phyloP scores from a whole-genome alignment of 2,329 filamentous ascomycete species.

The Colletotrichum sp. region DNA sequence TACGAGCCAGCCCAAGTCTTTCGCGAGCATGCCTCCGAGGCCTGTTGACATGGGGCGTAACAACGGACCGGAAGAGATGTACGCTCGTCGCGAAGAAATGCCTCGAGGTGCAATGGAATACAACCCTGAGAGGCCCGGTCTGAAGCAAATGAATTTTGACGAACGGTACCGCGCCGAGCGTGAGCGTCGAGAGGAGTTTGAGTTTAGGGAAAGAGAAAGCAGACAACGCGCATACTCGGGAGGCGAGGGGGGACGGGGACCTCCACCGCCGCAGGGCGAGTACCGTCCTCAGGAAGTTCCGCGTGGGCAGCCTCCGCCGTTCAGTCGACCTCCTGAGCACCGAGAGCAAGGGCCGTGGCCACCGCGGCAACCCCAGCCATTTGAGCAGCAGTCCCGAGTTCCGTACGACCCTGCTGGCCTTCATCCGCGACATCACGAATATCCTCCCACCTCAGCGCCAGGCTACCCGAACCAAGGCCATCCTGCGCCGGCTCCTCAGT shows the following conservation, averaged over 20 bases:
- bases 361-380: constrained; percentile 40
- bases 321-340: constrained; percentile 46
- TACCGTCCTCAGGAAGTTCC: constrained; percentile 45
- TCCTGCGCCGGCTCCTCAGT: constrained; percentile 29
- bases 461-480: constrained; percentile 38
- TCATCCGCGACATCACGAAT: constrained; percentile 52
- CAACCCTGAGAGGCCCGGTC: constrained; percentile 54
- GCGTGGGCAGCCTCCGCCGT: constrained; percentile 42
- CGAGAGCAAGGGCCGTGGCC: constrained; percentile 37
- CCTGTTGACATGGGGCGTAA: constrained; percentile 52
- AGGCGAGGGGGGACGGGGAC: constrained; percentile 49
- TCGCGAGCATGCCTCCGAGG: constrained; percentile 47
- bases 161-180: constrained; percentile 58
- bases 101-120: constrained; percentile 48
- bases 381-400: constrained; percentile 43
- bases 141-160: constrained; percentile 53
- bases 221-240: constrained; percentile 56
- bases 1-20: constrained; percentile 58
- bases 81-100: constrained; percentile 55
- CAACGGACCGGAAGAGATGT: constrained; percentile 45
- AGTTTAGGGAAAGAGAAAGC: constrained; percentile 47
- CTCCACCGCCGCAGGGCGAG: constrained; percentile 49
- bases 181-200: constrained; percentile 50
- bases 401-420: constrained; percentile 48
- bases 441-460: constrained; percentile 47